Conservation (phyloP, 805 yeast genomes). For the Cyberlindnera mycetangii region DNA sequence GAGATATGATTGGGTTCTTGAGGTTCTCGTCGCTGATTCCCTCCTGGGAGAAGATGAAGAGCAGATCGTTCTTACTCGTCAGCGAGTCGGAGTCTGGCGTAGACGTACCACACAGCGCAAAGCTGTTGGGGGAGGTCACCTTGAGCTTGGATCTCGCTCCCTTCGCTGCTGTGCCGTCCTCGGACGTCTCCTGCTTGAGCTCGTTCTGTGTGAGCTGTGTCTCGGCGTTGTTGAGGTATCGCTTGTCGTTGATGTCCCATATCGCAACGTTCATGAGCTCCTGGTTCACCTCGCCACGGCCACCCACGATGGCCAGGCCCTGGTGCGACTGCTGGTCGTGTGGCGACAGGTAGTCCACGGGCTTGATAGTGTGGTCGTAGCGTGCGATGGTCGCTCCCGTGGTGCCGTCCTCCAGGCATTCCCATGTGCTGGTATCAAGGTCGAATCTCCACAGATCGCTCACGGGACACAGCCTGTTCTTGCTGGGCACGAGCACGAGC, state of each 20-base stretch:
- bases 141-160: constrained; percentile 16
- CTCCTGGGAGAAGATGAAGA: constrained; percentile 21
- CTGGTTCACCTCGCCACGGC: constrained; percentile 37
- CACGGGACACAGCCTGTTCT: constrained; percentile 40
- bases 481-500: constrained; percentile 38
- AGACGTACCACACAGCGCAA: constrained; percentile 20
- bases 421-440: constrained; percentile 52
- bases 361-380: constrained; percentile 51
- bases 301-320: constrained; percentile 55
- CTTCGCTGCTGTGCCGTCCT: constrained; percentile 6
- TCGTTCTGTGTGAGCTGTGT: constrained; percentile 26
- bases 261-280: constrained; percentile 32
- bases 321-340: constrained; percentile 38
- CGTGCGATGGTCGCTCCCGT: constrained; percentile 38
- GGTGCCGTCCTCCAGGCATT: constrained; percentile 43
- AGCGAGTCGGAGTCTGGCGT: constrained; percentile 4
- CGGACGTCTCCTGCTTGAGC: constrained; percentile 9
- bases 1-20: constrained; percentile 31
- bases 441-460: constrained; percentile 73
- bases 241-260: constrained; percentile 43
- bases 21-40: constrained; percentile 5
- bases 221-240: constrained; percentile 21
- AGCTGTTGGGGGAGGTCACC: constrained; percentile 18
- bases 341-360: constrained; percentile 37
- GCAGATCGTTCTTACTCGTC: constrained; percentile 17